These are phyloP conservation scores for Monosporozyma solicola DNA, from an alignment of 805 yeast species.

Conservation along the genomic window DNA sequence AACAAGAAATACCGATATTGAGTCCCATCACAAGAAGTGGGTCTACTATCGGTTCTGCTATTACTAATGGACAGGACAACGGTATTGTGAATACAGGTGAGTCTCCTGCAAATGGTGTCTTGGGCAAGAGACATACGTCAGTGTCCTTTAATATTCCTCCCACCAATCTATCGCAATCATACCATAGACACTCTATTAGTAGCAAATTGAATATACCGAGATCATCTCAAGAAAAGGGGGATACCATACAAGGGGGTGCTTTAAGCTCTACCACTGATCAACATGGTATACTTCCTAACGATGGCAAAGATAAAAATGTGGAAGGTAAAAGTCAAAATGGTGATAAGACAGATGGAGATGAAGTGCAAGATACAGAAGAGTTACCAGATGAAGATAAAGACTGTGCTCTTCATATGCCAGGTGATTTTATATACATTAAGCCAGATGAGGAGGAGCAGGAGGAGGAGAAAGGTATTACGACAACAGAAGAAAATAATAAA, in stretches of 20 bases:
- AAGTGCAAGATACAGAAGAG: background rate
- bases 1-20: background rate
- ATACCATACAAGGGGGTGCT: background rate
- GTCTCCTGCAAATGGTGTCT: background rate
- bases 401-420: conserved; percentile 30
- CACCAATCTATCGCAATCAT: conserved; percentile 18
- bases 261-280: background rate
- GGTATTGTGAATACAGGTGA: background rate
- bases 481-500: conserved; percentile 2
- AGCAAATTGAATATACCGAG: conserved; percentile 33
- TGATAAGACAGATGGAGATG: background rate
- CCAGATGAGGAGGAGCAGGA: background rate
- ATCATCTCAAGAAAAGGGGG: background rate
- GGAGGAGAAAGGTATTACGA: background rate
- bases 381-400: conserved; percentile 19
- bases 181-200: conserved; percentile 50
- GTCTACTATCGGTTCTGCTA: background rate
- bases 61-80: background rate
- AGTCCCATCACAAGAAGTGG: background rate
- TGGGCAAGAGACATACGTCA: background rate
- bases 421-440: conserved; percentile 27
- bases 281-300: background rate
- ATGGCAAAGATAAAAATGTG: background rate
- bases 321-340: background rate
- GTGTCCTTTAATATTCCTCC: conserved; percentile 4